These are phyloP conservation scores for Buxus sempervirens DNA, from an alignment of 164 flowering plant species.

Conservation along the genomic window DNA sequence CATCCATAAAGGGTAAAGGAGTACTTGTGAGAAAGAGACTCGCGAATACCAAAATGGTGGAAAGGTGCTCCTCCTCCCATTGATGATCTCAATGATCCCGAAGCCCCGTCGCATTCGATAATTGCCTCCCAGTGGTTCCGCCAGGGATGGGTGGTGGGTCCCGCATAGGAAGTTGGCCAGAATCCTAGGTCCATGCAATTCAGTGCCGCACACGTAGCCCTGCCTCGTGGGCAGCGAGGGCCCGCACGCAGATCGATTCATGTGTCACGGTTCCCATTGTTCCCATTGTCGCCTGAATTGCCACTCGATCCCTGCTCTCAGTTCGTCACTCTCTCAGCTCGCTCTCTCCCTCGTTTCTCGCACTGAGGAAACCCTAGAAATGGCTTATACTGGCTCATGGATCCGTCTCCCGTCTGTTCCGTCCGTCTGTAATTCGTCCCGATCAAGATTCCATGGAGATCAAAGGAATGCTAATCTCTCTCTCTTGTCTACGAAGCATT, in stretches of 20 bases:
- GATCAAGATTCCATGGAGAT: constrained; percentile 18
- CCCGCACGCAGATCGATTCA: background rate
- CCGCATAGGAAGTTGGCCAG: background rate
- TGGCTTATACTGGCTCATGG: constrained; percentile 31
- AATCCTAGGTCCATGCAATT: constrained; percentile 3
- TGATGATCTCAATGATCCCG: background rate
- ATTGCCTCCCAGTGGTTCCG: background rate
- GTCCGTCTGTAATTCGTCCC: constrained; percentile 10
- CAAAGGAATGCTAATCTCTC: constrained; percentile 17
- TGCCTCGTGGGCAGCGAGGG: background rate
- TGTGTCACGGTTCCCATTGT: background rate
- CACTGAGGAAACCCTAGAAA: constrained; percentile 15
- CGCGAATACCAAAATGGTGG: background rate
- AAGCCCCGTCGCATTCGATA: background rate
- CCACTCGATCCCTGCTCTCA: too few species aligned
- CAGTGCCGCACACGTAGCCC: constrained; percentile 6
- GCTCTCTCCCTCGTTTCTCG: background rate
- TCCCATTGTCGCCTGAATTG: background rate
- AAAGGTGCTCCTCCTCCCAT: constrained; percentile 2
- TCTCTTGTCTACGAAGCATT: constrained; percentile 8
- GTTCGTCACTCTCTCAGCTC: background rate
- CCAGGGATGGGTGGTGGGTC: constrained; percentile 1
- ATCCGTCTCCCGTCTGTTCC: constrained; percentile 24
- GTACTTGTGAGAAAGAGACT: too few species aligned
- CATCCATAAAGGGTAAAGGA: too few species aligned